Base-by-base conservation (phyloP, 139 green algal genomes). In the Desmodesmus armatus region DNA sequence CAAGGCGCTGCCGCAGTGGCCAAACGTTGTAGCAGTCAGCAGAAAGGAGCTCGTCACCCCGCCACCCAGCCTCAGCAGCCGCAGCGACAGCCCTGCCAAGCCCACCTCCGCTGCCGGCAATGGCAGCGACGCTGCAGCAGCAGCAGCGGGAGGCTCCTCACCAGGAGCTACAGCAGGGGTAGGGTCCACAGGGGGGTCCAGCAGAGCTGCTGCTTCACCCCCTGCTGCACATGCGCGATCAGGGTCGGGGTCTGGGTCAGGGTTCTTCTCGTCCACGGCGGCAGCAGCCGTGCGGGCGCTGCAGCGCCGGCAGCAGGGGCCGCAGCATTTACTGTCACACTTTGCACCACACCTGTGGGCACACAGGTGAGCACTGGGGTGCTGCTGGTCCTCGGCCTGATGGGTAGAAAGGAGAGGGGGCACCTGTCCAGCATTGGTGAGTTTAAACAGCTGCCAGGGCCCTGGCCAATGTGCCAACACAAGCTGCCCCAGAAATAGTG, bases 311-410 rank as follows among this genome's bases (percentile, higher is more conserved):
- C 70, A 74, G 13, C 51, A 87, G 40, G 82, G 82, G 33, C 53
- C 82, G 15, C 40, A 65, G 55, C 53, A 81, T n/a, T 87, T 98
- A 35, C 80, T 98, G 51, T 80, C 73, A 0, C 89, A 94, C 35
- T 92, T 96, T 51, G 74, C 84, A 2, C 90, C 95, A 81, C 78
- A 86, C 21, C 80, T 97, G 31, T 98, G 95, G 95, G 73, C 87
- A 62, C 67, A 40, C 0, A 92, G 96, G 88, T 90, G 89, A 71
- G 89, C 90, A 5, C 55, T 95, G 5, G n/a, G n/a, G n/a, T n/a
- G n/a, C n/a, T n/a, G n/a, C n/a, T n/a, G n/a, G n/a, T n/a, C n/a
- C n/a, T n/a, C n/a, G n/a, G n/a, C n/a, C n/a, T n/a, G n/a, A n/a
- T n/a, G n/a, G n/a, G n/a, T n/a, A n/a, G n/a, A n/a, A n/a, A n/a